Percentiles rank a stretch among this genome's conserved stretches.
These are phyloP conservation scores for Mycocentrospora acerina DNA, from an alignment of 2,329 filamentous ascomycete species.

Conservation along the genomic window DNA sequence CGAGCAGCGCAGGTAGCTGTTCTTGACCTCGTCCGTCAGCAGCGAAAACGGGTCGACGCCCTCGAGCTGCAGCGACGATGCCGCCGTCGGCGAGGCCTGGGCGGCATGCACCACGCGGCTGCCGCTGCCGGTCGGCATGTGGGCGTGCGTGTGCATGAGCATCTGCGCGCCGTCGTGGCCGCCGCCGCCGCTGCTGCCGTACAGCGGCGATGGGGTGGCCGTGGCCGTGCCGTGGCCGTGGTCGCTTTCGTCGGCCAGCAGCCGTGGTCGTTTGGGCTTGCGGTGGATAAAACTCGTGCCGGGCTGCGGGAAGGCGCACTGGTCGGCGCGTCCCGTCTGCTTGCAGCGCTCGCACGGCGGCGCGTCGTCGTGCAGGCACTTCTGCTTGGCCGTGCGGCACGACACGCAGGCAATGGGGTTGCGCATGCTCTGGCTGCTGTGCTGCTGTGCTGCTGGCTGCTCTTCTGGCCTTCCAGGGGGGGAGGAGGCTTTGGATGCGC, in stretches of 20 bases:
- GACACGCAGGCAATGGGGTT: constrained; percentile 44
- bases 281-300: constrained; percentile 42
- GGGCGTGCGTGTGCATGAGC: constrained; percentile 25
- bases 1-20: constrained; percentile 43
- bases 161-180: too few species aligned
- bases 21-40: constrained; percentile 46
- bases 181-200: too few species aligned
- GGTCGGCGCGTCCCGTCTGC: constrained; percentile 30
- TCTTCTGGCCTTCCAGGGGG: background rate
- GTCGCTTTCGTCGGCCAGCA: constrained; percentile 18
- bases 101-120: constrained; percentile 22
- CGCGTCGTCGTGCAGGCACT: constrained; percentile 43
- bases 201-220: constrained; percentile 12
- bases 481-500: background rate
- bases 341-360: constrained; percentile 44
- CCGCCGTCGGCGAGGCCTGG: constrained; percentile 24
- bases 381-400: constrained; percentile 43
- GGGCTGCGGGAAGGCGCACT: constrained; percentile 41
- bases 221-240: constrained; percentile 9
- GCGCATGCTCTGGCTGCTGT: constrained; percentile 30
- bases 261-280: constrained; percentile 39
- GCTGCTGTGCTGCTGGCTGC: background rate
- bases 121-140: constrained; percentile 24
- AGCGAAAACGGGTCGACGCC: constrained; percentile 42
- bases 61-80: constrained; percentile 31